Base-by-base conservation (phyloP, 306 rosid genomes). In the Spatholobus suberectus region DNA sequence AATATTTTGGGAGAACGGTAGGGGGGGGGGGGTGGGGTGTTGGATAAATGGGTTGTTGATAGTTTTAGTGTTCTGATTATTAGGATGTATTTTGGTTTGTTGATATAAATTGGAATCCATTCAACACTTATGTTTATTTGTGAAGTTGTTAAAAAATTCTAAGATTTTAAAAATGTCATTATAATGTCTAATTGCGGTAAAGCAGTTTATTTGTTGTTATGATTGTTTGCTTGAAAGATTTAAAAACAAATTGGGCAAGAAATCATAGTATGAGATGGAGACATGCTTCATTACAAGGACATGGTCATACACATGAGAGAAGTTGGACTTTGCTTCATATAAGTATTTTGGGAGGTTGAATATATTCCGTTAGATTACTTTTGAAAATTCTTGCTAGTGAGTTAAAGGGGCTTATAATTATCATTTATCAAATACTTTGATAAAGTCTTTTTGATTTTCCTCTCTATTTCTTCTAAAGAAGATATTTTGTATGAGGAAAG, bases 211-310 rank as follows among this genome's bases (percentile, higher is more conserved):
- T 26, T 66, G 27, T 66, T 40, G 21, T 34, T 54, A 21, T 65
- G 77, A 44, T 57, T 76, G 78, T 37, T 76, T 76, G 58, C n/a
- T 51, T 17, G 37, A 14, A 32, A 76, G 17, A 6, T 7, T 70
- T 29, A 69, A 73, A 51, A 49, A 12, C 2, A 34, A 23, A 21
- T 32, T 74, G 81, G 37, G 29, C 32, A 21, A 34, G 72, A 52
- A 18, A 27, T 59, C 29, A 49, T 81, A 59, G 35, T 18, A 55
- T 71, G 78, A 59, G 73, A 70, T 44, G n/a, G n/a, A 34, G 43
- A 15, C 20, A 29, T 14, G 41, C 70, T 14, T 62, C 40, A 29
- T 29, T 62, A 62, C 41, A 62, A 62, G 23, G 41, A 13, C n/a
- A 29, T 27, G 62, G 62, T 0, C 29, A 3, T 55, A 8, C 13